Conservation (phyloP, 805 yeast genomes). For the Myxozyma nipponensis region DNA sequence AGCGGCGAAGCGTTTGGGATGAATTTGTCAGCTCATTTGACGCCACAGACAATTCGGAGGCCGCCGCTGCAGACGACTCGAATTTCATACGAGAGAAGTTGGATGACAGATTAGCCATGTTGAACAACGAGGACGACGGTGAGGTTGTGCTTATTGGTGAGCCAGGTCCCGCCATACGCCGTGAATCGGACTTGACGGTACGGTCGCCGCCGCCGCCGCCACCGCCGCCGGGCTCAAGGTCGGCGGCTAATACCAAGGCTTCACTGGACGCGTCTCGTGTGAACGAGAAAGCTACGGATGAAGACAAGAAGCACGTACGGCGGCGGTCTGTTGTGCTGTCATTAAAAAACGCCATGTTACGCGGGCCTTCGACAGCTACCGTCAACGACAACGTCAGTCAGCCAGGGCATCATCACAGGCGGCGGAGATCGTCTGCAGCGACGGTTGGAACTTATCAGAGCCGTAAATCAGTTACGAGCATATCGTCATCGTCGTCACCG, state of each 20-base stretch:
- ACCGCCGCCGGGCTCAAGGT: neutral
- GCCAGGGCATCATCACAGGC: too few relatives aligned
- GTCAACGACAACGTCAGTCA: too few relatives aligned
- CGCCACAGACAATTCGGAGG: slow-evolving; percentile 24
- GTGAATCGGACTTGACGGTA: neutral
- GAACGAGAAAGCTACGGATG: too few relatives aligned
- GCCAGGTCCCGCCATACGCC: slow-evolving; percentile 35
- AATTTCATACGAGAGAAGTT: neutral
- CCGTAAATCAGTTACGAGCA: too few relatives aligned
- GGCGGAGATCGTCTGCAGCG: neutral
- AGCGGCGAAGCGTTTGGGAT: slow-evolving; percentile 23
- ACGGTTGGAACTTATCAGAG: too few relatives aligned
- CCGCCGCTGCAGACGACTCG: slow-evolving; percentile 1
- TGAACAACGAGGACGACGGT: neutral
- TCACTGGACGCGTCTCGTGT: too few relatives aligned
- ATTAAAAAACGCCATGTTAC: slow-evolving; percentile 14
- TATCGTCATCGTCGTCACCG: neutral
- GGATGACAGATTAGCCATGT: neutral
- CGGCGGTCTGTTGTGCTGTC: slow-evolving; percentile 11
- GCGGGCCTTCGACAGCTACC: too few relatives aligned
- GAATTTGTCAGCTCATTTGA: slow-evolving; percentile 24
- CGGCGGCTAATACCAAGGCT: neutral
- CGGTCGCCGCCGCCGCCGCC: neutral
- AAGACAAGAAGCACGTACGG: slow-evolving; percentile 4
- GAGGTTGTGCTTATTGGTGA: slow-evolving; percentile 30